phyloP scores from a whole-genome alignment of 352 stramenopile species.

The Peronosclerospora sorghi region DNA sequence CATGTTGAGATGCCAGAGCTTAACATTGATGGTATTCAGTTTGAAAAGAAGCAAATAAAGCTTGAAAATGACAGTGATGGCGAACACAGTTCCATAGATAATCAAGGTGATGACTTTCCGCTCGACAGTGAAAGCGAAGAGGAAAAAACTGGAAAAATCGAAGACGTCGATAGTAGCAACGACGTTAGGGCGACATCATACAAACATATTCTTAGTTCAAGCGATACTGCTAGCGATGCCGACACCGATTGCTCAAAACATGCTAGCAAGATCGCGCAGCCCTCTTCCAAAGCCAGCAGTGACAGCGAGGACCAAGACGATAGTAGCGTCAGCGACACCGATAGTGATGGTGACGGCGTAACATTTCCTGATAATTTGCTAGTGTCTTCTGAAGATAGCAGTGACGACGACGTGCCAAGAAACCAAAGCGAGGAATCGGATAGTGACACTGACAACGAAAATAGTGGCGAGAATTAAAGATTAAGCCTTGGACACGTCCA shows the following conservation, averaged over 20 bases:
- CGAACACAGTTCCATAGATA: neutral
- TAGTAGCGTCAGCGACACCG: neutral
- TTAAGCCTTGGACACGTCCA: too few relatives aligned
- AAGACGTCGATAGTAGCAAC: neutral
- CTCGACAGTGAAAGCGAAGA: conserved; percentile 1
- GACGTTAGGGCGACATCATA: too few relatives aligned
- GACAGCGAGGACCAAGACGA: neutral
- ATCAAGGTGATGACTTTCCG: neutral
- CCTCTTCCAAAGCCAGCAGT: too few relatives aligned
- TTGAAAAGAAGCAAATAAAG: neutral
- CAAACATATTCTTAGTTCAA: too few relatives aligned
- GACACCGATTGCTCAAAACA: too few relatives aligned
- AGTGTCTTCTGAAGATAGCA: conserved; percentile 2
- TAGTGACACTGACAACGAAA: conserved; percentile 4
- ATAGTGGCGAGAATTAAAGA: conserved; percentile 2
- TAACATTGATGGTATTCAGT: neutral
- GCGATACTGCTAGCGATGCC: too few relatives aligned
- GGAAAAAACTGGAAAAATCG: neutral
- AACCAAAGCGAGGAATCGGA: neutral
- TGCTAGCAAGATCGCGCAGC: too few relatives aligned
- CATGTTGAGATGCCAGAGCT: conserved; percentile 3
- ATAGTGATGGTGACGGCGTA: conserved; percentile 1
- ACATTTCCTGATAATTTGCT: neutral
- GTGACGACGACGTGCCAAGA: neutral
- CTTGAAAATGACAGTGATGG: conserved; percentile 1